Conservation (phyloP, 2,329 filamentous ascomycete species). For the Dothiorella sarmentorum region DNA sequence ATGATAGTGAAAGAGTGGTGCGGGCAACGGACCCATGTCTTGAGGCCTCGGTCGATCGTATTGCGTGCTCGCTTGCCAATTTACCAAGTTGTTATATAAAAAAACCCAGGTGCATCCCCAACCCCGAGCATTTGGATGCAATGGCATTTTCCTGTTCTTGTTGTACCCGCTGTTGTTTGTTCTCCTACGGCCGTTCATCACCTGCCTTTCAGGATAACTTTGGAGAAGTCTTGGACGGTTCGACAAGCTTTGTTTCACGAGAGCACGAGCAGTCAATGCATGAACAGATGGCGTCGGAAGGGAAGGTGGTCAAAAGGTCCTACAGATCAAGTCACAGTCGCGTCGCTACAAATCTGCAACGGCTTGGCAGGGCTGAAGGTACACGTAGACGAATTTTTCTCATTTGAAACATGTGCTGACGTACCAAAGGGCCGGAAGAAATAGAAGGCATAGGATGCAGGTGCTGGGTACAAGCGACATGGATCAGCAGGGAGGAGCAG, state of each 20-base stretch:
- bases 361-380: neutral
- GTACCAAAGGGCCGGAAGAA: neutral
- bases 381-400: neutral
- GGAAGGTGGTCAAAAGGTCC: neutral
- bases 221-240: neutral
- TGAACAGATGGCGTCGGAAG: no score
- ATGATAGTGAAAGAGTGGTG: no score
- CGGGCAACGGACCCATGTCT: neutral
- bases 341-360: neutral
- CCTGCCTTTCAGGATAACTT: neutral
- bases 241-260: neutral
- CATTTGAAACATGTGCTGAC: neutral
- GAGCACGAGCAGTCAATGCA: neutral
- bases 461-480: neutral
- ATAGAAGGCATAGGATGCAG: neutral
- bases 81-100: neutral
- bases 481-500: conserved; percentile 14
- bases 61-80: neutral
- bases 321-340: no score
- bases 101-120: neutral
- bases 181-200: neutral
- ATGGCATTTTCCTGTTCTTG: neutral
- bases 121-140: no score
- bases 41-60: neutral
- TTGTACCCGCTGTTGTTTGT: neutral